phyloP scores from a whole-genome alignment of 176 grass and related monocot species.

The Secale cereale region DNA sequence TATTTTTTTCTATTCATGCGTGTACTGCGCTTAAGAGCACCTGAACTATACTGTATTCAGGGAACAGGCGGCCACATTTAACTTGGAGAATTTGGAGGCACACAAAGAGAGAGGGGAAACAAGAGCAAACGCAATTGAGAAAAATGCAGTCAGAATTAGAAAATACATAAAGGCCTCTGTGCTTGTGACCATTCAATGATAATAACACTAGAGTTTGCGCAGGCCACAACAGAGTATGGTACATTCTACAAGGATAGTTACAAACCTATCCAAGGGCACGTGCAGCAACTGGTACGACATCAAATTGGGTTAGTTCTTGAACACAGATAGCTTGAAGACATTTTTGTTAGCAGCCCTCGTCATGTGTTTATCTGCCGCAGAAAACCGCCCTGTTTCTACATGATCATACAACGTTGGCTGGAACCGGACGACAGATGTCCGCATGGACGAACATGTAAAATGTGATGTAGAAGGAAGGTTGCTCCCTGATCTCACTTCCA shows the following conservation, averaged over 20 bases:
- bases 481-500: conserved; percentile 60
- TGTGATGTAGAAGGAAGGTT: not conserved
- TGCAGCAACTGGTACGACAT: not conserved
- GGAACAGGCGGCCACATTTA: not conserved
- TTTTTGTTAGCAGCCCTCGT: conserved; percentile 3
- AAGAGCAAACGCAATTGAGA: not conserved
- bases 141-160: not conserved
- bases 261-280: conserved; percentile 12
- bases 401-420: not conserved
- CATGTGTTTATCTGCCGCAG: not conserved
- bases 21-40: too few relatives aligned
- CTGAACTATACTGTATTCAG: too few relatives aligned
- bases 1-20: too few relatives aligned
- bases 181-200: not conserved
- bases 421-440: not conserved
- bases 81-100: not conserved
- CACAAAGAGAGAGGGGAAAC: not conserved
- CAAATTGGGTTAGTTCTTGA: conserved; percentile 24
- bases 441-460: not conserved
- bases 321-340: not conserved
- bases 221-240: not conserved
- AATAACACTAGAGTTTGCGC: conserved; percentile 19
- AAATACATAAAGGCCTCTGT: not conserved
- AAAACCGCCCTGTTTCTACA: not conserved
- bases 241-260: not conserved